Evolutionary conservation across 2,329 filamentous ascomycete species (phyloP).

Genomic region (Fusarium lyarnte): DNA sequence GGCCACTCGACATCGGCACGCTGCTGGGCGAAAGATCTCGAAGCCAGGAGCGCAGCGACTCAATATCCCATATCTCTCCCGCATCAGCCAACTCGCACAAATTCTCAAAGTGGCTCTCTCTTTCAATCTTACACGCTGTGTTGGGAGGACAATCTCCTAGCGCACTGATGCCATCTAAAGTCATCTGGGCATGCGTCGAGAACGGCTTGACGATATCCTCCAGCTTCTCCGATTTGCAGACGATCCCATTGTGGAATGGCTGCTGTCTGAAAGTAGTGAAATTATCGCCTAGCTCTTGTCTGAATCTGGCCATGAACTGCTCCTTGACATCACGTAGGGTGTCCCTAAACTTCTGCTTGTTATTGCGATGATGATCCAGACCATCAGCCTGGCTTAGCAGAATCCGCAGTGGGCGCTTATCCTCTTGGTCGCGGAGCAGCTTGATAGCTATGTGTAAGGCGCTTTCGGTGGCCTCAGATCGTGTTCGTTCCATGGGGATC

Average conservation of each 20-base stretch:
- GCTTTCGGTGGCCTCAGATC: background rate
- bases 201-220: constrained; percentile 4
- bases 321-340: background rate
- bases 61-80: constrained; percentile 11
- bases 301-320: background rate
- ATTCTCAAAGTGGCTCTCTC: background rate
- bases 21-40: background rate
- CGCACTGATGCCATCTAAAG: background rate
- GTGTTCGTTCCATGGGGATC: background rate
- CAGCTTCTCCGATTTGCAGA: background rate
- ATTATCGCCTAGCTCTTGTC: background rate
- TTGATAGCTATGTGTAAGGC: background rate
- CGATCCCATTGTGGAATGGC: background rate
- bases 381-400: background rate
- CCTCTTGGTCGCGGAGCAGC: background rate
- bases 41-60: constrained; percentile 3
- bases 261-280: background rate
- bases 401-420: background rate
- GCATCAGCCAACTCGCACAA: background rate
- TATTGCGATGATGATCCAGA: background rate
- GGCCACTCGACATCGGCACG: background rate
- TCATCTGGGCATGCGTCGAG: background rate
- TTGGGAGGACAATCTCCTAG: background rate
- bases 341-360: background rate
- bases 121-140: background rate